These are phyloP conservation scores for Hydnum rufescens DNA, from an alignment of 768 basidiomycete genomes.

Conservation along the genomic window DNA sequence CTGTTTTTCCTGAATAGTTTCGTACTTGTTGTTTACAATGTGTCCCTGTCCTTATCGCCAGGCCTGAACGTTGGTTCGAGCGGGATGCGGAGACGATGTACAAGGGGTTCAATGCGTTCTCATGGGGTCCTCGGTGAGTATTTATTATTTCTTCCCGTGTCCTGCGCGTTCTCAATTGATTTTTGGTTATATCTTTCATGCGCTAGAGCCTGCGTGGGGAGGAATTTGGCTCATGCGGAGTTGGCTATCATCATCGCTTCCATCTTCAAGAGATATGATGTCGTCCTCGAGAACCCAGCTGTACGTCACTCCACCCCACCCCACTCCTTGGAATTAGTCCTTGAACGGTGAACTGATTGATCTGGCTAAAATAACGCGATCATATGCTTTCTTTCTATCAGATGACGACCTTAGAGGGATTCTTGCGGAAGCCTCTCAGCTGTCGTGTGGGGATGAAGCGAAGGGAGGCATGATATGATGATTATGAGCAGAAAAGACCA, in stretches of 20 bases:
- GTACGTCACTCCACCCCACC: slow-evolving; percentile 21
- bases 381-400: slow-evolving; percentile 14
- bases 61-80: slow-evolving; percentile 30
- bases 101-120: slow-evolving; percentile 71
- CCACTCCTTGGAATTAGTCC: background rate
- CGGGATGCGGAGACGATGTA: slow-evolving; percentile 24
- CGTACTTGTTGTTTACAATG: background rate
- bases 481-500: no score
- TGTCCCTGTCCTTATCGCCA: slow-evolving; percentile 20
- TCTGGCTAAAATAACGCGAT: no score
- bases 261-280: slow-evolving; percentile 53
- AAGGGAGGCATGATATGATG: background rate
- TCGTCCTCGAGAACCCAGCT: slow-evolving; percentile 42
- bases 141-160: background rate
- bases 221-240: slow-evolving; percentile 64
- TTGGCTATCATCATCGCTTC: slow-evolving; percentile 65
- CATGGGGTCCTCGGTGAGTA: slow-evolving; percentile 44
- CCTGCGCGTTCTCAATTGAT: background rate
- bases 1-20: background rate
- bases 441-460: slow-evolving; percentile 36
- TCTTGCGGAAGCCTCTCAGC: slow-evolving; percentile 61
- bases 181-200: no score
- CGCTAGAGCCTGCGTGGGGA: slow-evolving; percentile 48
- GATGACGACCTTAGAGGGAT: slow-evolving; percentile 67
- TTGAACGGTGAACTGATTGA: background rate